These are phyloP conservation scores for Trichoderma sp. DNA, from an alignment of 2,329 filamentous ascomycete species.

Conservation along the genomic window DNA sequence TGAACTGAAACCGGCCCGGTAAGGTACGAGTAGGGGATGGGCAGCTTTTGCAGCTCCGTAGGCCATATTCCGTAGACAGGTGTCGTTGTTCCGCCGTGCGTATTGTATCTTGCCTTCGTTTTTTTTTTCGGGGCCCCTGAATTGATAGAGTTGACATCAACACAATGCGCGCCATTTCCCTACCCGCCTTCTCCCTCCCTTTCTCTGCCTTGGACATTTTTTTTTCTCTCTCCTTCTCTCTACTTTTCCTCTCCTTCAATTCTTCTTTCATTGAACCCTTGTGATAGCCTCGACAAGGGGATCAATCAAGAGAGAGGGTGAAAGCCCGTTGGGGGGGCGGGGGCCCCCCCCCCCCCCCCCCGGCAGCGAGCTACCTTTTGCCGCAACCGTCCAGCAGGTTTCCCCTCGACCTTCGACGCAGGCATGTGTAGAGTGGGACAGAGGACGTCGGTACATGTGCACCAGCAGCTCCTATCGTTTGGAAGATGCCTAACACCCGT, in stretches of 20 bases:
- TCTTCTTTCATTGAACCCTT: neutral
- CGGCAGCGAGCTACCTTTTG: neutral
- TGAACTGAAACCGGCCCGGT: constrained; percentile 6
- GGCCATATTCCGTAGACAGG: neutral
- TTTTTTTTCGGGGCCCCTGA: constrained; percentile 6
- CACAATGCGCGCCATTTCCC: neutral
- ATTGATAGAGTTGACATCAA: constrained; percentile 1
- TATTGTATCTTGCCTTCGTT: constrained; percentile 6
- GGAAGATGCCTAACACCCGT: neutral
- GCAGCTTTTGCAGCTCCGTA: neutral
- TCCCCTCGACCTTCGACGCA: neutral
- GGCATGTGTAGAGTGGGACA: neutral
- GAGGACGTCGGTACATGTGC: neutral
- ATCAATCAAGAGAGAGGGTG: neutral
- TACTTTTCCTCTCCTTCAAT: no score
- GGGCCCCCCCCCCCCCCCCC: no score
- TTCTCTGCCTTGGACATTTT: neutral
- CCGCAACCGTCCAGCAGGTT: neutral
- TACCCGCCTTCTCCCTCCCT: neutral
- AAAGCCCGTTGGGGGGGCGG: no score
- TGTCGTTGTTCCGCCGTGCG: constrained; percentile 4
- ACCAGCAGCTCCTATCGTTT: neutral
- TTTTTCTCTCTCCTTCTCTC: no score
- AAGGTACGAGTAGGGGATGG: neutral
- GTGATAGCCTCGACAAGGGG: neutral